Conservation (phyloP, 768 basidiomycete species). For the Mycena vulgaris region DNA sequence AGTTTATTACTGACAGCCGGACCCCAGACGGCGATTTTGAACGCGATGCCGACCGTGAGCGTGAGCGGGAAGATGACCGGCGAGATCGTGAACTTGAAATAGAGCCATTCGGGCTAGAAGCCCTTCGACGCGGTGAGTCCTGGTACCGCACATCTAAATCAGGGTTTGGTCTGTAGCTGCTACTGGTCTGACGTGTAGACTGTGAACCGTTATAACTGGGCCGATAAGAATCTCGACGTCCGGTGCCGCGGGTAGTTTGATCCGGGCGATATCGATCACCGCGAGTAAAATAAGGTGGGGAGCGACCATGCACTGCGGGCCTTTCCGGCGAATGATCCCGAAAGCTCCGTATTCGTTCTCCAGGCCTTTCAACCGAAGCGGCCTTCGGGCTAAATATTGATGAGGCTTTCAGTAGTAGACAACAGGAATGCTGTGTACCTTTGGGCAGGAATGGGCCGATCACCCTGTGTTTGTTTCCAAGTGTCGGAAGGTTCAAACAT, state of each 20-base stretch:
- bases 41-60: conserved; percentile 46
- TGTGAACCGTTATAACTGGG: conserved; percentile 59
- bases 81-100: conserved; percentile 31
- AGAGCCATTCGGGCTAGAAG: conserved; percentile 21
- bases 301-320: conserved; percentile 49
- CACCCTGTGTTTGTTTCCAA: conserved; percentile 75
- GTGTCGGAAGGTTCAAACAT: conserved; percentile 82
- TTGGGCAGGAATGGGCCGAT: conserved; percentile 59
- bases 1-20: neutral
- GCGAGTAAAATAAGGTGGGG: conserved; percentile 42
- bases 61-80: conserved; percentile 16
- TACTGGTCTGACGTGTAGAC: conserved; percentile 29
- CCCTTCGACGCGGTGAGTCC: conserved; percentile 14
- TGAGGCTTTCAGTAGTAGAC: conserved; percentile 39
- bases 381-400: conserved; percentile 45
- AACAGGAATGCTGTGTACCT: conserved; percentile 50
- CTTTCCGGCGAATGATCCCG: conserved; percentile 57
- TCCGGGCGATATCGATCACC: conserved; percentile 70
- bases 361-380: conserved; percentile 50
- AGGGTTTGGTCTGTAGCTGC: conserved; percentile 16
- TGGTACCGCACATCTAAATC: conserved; percentile 2
- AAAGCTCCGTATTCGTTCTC: conserved; percentile 51
- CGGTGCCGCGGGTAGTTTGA: conserved; percentile 57
- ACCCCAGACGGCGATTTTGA: conserved; percentile 36
- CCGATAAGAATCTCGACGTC: conserved; percentile 66